Base-by-base conservation (phyloP, 1,139 yeast genomes). In the Suhomyces bribrorum region DNA sequence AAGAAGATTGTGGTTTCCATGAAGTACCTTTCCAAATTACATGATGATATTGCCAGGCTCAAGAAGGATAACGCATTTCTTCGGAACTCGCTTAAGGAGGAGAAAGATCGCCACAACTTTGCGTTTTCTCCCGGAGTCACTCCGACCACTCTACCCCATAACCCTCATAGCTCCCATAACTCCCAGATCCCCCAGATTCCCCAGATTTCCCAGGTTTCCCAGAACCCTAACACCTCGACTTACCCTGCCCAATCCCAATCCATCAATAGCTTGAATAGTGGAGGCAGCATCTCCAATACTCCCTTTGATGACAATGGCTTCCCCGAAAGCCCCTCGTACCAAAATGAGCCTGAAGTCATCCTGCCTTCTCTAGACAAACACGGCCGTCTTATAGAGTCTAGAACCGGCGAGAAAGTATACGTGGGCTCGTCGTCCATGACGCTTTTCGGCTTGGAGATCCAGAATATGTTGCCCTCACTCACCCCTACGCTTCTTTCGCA, bases 381-480 rank as follows among this genome's bases (percentile, higher is more conserved):
- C 49, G 87, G 90, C 3, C 68, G 88, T 38, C 62, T 84, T 37
- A 80, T 84, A 7, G 84, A 82, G 47, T 81, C 89, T 1, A 66
- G 86, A 45, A 82, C 88, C 1, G 90, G 90, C 3, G 88, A 83
- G 51, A 75, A 80, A 45, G 73, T 83, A 27, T 84, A 83, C 53
- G 86, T 83, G 26, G 94, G 92, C 1, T 81, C 89, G 1, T 83
- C 90, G 0, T 83, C 90, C 1, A 84, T 85, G 90, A 84, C 94
- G 0, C 61, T 84, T 18, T 84, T 84, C 56, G 90, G 90, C 3
- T 64, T 84, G 42, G 92, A 84, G 48, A 83, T 85, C 38, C 87
- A 83, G 53, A 78, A 81, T 41, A 67, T 77, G 70, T 76, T 77
- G 3, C 76, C 76, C 0, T 48, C 64, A 2, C 52, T 54, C 36